Base-by-base conservation (phyloP, 306 rosid species). In the Cotoneaster glaucophyllus region DNA sequence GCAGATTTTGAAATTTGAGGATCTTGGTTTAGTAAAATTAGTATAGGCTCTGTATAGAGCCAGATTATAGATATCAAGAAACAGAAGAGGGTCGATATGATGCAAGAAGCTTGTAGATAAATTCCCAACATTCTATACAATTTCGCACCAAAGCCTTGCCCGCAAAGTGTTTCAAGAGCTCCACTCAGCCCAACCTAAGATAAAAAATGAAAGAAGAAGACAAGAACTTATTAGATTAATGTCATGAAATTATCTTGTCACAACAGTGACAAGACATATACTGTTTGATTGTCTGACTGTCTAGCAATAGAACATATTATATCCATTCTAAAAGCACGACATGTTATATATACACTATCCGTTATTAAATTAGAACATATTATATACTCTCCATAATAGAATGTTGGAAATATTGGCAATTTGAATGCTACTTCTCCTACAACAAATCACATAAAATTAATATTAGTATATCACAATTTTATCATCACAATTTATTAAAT, bases 91-190 rank as follows among this genome's bases (percentile, higher is more conserved):
- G 86, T 45, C 15, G 93, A 84, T 54, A 87, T 86, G 74, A 91
- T 85, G 78, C 97, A 86, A 6, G 93, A 86, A 34, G 94, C 72
- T 82, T 93, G 98, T n/a, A 93, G 86, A 85, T 91, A 86, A 62
- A 90, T 78, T 81, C 98, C 98, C 81, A 93, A 29, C 78, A 64
- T 48, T 61, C 87, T 80, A 83, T 86, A 91, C 37, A 71, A 77
- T 72, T 83, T 70, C 59, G 97, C 90, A 0, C 96, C 98, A 83
- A 82, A 91, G 62, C 87, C 94, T 83, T 93, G 97, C 50, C 97
- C 98, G n/a, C 98, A 93, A 0, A 91, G 88, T 41, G 97, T 93
- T 84, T 93, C 97, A 17, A 93, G 82, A 56, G 96, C 89, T 68
- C 98, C 98, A 79, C 97, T 93, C 67, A 87, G 83, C 13, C 96